Evolutionary conservation across 2,329 filamentous ascomycete genomes (phyloP).

Genomic region (Dactylella cylindrospora): DNA sequence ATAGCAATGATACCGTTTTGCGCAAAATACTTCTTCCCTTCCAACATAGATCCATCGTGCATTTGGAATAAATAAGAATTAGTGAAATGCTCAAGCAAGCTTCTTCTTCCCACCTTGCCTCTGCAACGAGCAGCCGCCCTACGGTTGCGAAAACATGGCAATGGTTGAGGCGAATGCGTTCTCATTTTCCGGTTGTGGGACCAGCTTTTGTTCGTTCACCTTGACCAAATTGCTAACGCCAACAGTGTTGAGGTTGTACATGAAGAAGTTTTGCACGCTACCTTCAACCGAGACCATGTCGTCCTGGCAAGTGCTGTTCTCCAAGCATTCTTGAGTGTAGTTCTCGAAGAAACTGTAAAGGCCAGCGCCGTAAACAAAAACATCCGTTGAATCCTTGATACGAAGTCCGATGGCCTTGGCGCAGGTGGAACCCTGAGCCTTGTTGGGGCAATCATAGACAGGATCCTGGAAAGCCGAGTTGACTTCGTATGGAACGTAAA

Average conservation of each 20-base stretch:
- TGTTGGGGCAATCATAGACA: constrained; percentile 44
- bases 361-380: constrained; percentile 65
- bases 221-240: constrained; percentile 50
- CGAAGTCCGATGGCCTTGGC: constrained; percentile 67
- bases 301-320: constrained; percentile 46
- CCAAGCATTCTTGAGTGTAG: constrained; percentile 54
- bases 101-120: constrained; percentile 15
- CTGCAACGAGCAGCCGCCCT: constrained; percentile 31
- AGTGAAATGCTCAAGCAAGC: neutral
- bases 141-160: constrained; percentile 39
- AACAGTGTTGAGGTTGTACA: constrained; percentile 57
- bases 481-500: constrained; percentile 54
- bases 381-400: constrained; percentile 60
- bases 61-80: neutral
- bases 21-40: neutral
- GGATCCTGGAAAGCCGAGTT: constrained; percentile 48
- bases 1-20: neutral
- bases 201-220: constrained; percentile 19
- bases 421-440: constrained; percentile 51
- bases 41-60: neutral
- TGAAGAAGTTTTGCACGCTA: constrained; percentile 51
- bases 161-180: constrained; percentile 40
- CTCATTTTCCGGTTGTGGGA: constrained; percentile 34
- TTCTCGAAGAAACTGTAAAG: constrained; percentile 70
- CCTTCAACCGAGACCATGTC: constrained; percentile 48